Conservation (phyloP, 352 stramenopile genomes). For the Globisporangium paroecandrum region DNA sequence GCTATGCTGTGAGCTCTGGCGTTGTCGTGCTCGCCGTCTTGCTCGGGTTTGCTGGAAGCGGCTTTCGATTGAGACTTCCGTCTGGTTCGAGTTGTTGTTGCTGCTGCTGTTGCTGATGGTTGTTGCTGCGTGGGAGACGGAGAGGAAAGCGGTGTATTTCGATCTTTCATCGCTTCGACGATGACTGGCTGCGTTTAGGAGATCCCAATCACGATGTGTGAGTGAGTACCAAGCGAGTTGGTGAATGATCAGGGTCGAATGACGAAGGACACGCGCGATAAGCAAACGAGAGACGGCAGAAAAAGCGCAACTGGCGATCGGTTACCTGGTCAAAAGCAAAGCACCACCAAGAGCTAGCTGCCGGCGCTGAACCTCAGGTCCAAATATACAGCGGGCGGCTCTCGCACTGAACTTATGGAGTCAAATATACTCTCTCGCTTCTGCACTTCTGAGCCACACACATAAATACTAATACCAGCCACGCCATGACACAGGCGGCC, state of each 20-base stretch:
- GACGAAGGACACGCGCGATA: background rate
- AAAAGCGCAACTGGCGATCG: conserved; percentile 8
- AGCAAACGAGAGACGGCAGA: background rate
- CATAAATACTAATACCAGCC: background rate
- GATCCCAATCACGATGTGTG: background rate
- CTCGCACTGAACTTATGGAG: conserved; percentile 2
- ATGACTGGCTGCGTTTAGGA: background rate
- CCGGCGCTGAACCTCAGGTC: background rate
- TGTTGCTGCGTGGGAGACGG: background rate
- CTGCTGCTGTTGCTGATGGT: background rate
- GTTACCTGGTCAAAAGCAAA: background rate
- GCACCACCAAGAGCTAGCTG: background rate
- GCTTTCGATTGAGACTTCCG: background rate
- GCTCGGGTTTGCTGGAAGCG: background rate
- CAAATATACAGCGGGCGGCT: conserved; percentile 2
- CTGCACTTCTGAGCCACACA: background rate
- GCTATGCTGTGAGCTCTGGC: background rate
- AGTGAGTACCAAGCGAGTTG: background rate
- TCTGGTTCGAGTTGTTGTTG: background rate
- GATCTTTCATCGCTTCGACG: background rate
- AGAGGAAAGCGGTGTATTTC: background rate
- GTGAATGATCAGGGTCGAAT: background rate
- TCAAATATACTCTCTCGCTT: background rate
- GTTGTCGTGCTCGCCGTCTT: background rate
- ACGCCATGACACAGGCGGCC: background rate